These are phyloP conservation scores for Tolypocladium guangdongense DNA, from an alignment of 2,329 filamentous ascomycete genomes.

Conservation along the genomic window DNA sequence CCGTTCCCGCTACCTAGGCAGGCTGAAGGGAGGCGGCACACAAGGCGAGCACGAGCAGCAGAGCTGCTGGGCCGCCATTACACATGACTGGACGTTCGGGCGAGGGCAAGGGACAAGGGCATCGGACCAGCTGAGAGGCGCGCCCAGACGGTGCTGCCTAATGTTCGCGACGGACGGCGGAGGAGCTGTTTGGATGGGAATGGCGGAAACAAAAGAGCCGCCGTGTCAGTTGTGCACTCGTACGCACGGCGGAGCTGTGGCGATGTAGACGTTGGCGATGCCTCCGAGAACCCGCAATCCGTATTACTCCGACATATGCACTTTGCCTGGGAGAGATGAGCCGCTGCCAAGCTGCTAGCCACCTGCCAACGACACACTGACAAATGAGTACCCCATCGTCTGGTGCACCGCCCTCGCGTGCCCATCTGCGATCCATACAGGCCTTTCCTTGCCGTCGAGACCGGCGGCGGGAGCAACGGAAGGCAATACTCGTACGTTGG, in stretches of 20 bases:
- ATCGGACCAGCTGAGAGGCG: background rate
- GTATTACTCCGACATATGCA: no score
- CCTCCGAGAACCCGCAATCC: no score
- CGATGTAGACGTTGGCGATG: background rate
- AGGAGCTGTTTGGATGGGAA: background rate
- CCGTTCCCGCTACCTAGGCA: no score
- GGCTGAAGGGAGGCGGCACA: no score
- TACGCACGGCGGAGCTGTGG: no score
- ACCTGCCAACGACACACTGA: no score
- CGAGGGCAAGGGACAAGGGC: background rate
- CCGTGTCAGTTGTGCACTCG: background rate
- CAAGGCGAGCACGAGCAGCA: no score
- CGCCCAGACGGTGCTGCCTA: background rate
- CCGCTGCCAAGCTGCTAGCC: background rate
- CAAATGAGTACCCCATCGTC: no score
- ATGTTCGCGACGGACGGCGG: background rate
- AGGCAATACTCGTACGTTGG: background rate
- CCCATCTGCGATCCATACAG: background rate
- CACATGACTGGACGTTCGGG: background rate
- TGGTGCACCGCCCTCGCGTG: background rate
- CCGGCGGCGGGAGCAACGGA: background rate
- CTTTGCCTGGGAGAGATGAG: no score
- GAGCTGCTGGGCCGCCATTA: no score
- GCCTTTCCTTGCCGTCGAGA: background rate
- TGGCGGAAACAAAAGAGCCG: background rate